A percentile compares a stretch with the other conserved stretches of the same genome.
Evolutionary conservation across 805 yeast species (phyloP).

Genomic region (Candida coquimbonensis): DNA sequence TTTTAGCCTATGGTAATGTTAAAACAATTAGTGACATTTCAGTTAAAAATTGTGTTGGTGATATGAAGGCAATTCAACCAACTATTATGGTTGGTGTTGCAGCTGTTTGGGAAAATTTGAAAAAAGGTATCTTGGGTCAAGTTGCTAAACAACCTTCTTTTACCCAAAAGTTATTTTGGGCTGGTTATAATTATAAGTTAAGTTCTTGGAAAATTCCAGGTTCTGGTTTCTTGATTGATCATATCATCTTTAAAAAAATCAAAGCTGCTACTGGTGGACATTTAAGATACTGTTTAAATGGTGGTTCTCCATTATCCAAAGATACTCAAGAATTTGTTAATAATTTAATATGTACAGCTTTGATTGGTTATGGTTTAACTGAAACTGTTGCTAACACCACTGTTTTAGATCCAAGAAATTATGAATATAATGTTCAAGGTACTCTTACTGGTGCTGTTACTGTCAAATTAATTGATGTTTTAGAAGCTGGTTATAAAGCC

Average conservation of each 20-base stretch:
- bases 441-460: slow-evolving; percentile 77
- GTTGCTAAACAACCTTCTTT: slow-evolving; percentile 57
- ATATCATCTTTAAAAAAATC: slow-evolving; percentile 74
- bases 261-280: slow-evolving; percentile 94
- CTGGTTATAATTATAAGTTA: slow-evolving; percentile 70
- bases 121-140: slow-evolving; percentile 84
- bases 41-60: slow-evolving; percentile 80
- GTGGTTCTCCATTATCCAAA: slow-evolving; percentile 83
- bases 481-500: slow-evolving; percentile 87
- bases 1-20: slow-evolving; percentile 85
- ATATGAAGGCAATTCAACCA: slow-evolving; percentile 80
- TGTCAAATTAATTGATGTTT: slow-evolving; percentile 82
- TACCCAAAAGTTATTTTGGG: slow-evolving; percentile 83
- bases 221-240: slow-evolving; percentile 54
- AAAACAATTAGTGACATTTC: slow-evolving; percentile 83
- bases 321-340: slow-evolving; percentile 80
- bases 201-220: slow-evolving; percentile 68
- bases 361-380: slow-evolving; percentile 93
- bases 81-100: slow-evolving; percentile 98
- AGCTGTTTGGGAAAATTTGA: slow-evolving; percentile 94
- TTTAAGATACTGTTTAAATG: slow-evolving; percentile 66
- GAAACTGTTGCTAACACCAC: slow-evolving; percentile 91
- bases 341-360: slow-evolving; percentile 73
- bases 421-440: slow-evolving; percentile 77
- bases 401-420: slow-evolving; percentile 54